A percentile compares a stretch with the other conserved stretches of the same genome.
phyloP scores from a whole-genome alignment of 257 asterid species.

The Salvia hispanica region DNA sequence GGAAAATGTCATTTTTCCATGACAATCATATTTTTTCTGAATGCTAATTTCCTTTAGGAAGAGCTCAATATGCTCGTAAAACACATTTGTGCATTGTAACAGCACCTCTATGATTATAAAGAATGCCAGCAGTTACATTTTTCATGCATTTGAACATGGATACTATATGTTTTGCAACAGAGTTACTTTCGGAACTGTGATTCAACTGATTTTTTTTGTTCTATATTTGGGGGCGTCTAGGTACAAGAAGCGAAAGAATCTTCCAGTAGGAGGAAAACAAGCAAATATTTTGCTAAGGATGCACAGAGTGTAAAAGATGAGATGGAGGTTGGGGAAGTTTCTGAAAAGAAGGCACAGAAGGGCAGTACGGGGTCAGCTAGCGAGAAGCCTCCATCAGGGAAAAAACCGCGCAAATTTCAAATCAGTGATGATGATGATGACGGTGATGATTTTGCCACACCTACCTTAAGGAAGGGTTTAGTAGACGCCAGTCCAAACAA shows the following conservation, averaged over 20 bases:
- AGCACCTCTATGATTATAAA: slow-evolving; percentile 5
- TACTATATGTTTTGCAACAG: slow-evolving; percentile 16
- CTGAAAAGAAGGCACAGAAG: slow-evolving; percentile 59
- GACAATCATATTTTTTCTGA: not conserved
- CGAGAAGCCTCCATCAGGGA: slow-evolving; percentile 56
- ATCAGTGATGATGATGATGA: slow-evolving; percentile 59
- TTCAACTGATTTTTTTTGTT: slow-evolving; percentile 6
- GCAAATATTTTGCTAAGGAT: slow-evolving; percentile 79
- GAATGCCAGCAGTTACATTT: slow-evolving; percentile 11
- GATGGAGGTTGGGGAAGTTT: slow-evolving; percentile 56
- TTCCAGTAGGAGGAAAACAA: slow-evolving; percentile 79
- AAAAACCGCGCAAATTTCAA: slow-evolving; percentile 62
- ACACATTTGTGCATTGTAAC: not conserved
- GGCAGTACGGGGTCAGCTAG: slow-evolving; percentile 38
- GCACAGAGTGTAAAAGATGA: slow-evolving; percentile 50
- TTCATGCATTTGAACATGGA: not conserved
- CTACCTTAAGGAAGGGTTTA: slow-evolving; percentile 50
- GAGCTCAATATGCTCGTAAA: slow-evolving; percentile 12
- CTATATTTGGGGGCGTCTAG: slow-evolving; percentile 36
- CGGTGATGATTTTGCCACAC: slow-evolving; percentile 64
- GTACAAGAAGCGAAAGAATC: slow-evolving; percentile 64
- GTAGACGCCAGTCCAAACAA: slow-evolving; percentile 60
- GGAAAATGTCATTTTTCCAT: slow-evolving; percentile 46
- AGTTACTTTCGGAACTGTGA: slow-evolving; percentile 15
- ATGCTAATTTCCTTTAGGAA: slow-evolving; percentile 2